These are phyloP conservation scores for Eutrema salsugineum DNA, from an alignment of 441 rosid species.

Conservation along the genomic window DNA sequence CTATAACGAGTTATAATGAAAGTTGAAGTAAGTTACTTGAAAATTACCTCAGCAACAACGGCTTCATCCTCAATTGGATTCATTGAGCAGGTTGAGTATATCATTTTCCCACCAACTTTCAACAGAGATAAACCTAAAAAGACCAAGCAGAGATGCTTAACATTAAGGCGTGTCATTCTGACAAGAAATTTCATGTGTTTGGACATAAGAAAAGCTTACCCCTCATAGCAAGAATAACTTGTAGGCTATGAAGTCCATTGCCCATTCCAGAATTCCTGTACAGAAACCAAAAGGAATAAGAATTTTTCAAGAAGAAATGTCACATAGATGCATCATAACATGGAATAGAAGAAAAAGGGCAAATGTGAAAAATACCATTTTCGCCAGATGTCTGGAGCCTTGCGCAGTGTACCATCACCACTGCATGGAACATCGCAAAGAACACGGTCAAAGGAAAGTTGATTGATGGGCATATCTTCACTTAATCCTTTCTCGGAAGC, in stretches of 20 bases:
- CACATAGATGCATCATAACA: neutral
- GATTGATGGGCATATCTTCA: slow-evolving; percentile 39
- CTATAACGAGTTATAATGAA: neutral
- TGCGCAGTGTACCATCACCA: slow-evolving; percentile 93
- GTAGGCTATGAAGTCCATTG: slow-evolving; percentile 82
- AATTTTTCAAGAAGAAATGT: neutral
- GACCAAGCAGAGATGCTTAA: slow-evolving; percentile 12
- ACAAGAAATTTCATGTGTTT: neutral
- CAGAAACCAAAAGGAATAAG: slow-evolving; percentile 16
- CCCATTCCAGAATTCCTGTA: slow-evolving; percentile 87
- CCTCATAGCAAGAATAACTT: slow-evolving; percentile 84
- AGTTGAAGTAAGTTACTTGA: neutral
- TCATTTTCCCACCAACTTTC: slow-evolving; percentile 93
- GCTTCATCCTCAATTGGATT: slow-evolving; percentile 96
- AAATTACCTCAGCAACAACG: slow-evolving; percentile 84
- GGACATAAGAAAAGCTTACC: slow-evolving; percentile 37
- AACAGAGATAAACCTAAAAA: slow-evolving; percentile 69
- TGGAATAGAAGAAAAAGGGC: neutral
- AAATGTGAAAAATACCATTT: slow-evolving; percentile 53
- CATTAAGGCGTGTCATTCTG: neutral
- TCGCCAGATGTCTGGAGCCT: slow-evolving; percentile 98
- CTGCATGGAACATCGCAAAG: slow-evolving; percentile 99
- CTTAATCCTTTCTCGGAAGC: slow-evolving; percentile 40
- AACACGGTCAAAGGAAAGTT: slow-evolving; percentile 82
- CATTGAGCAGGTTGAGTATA: slow-evolving; percentile 95